Base-by-base conservation (phyloP, 768 basidiomycete genomes). In the Termitomyces sp. region DNA sequence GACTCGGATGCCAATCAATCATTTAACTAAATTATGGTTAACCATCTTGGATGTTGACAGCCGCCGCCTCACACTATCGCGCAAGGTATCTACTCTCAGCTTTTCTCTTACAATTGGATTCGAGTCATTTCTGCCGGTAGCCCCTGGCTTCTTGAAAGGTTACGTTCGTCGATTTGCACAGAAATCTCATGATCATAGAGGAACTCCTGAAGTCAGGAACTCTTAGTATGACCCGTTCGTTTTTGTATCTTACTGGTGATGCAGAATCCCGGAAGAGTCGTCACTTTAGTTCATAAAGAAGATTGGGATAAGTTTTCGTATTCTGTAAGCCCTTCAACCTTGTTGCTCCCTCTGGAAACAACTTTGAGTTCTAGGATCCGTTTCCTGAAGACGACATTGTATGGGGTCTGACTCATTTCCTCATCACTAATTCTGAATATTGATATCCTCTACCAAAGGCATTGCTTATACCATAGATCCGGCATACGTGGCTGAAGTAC, bases 91-190 rank as follows among this genome's bases (percentile, higher is more conserved):
- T 20, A 13, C 8, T 9, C 33, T 28, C 44, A 10, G 33, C 14
- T 44, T 44, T 28, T 26, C 35, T 35, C 45, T 4, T 42, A 16
- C 20, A 24, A 4, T 51, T 12, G 33, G 26, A 40, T 18, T 26
- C 28, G 35, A 30, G 49, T 18, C 16, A 22, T 14, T 26, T 32
- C 38, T 43, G 3, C 35, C 8, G 53, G 8, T 57, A 88, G 90
- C 78, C 0, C 78, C 90, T 0, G 94, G 94, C 10, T 97, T 87
- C 65, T 75, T 97, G 63, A 96, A 94, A 72, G 91, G 91, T 35
- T 94, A 93, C 59, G 90, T 95, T 0, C 82, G 94, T 1, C 77
- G 94, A 28, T 97, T 97, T 65, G 92, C 94, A 0, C 93, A 96
- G 72, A 82, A 84, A 67, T 95, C 92, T 56, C 90, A 93, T 68